Conservation (phyloP, 495 filamentous ascomycete genomes). For the Daldinia caldariorum region DNA sequence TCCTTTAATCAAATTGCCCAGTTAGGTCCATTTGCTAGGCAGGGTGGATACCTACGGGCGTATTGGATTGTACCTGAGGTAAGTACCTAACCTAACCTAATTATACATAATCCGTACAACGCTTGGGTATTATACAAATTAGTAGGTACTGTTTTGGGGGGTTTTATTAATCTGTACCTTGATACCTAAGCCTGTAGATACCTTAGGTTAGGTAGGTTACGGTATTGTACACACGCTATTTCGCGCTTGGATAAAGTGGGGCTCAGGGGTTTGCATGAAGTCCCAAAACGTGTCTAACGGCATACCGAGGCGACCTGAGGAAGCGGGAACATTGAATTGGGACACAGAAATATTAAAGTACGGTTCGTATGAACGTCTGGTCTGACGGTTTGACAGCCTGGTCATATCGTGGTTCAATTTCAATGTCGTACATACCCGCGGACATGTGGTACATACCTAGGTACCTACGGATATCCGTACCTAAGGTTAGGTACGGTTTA, state of each 20-base stretch:
- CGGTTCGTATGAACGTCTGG: constrained; percentile 1
- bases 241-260: constrained; percentile 32
- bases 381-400: neutral
- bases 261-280: constrained; percentile 43
- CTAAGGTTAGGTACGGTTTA: too few species aligned
- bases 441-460: neutral
- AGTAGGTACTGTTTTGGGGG: too few species aligned
- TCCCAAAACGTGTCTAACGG: constrained; percentile 37
- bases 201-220: neutral
- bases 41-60: constrained; percentile 2
- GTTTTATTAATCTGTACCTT: too few species aligned
- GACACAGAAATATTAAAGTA: constrained; percentile 3
- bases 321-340: constrained; percentile 10
- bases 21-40: constrained; percentile 10
- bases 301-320: constrained; percentile 41
- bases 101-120: too few species aligned
- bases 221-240: constrained; percentile 16
- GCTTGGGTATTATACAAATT: too few species aligned
- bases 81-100: too few species aligned
- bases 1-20: constrained; percentile 44
- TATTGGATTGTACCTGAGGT: too few species aligned
- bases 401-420: constrained; percentile 8
- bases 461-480: neutral
- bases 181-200: too few species aligned
- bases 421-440: constrained; percentile 7